Percentiles rank a stretch among this genome's conserved stretches.
Evolutionary conservation across 2,329 filamentous ascomycete species (phyloP).

Genomic region (Clonostachys rosea): DNA sequence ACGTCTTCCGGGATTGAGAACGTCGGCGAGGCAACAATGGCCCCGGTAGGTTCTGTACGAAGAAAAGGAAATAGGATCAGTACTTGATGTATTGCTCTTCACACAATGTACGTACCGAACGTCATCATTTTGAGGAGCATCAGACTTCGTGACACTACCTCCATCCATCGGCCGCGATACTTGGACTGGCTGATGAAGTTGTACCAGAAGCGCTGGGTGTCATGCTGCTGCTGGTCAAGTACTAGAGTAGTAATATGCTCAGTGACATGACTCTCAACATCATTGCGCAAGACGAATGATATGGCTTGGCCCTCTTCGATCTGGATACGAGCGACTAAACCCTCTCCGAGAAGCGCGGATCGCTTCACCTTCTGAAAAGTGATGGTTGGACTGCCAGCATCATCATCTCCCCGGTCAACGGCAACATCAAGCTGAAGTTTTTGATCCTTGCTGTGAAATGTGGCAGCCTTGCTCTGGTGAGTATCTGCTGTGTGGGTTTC

Average conservation of each 20-base stretch:
- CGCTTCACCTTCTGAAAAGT: constrained; percentile 48
- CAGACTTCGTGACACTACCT: constrained; percentile 66
- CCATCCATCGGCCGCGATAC: constrained; percentile 69
- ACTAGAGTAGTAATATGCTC: constrained; percentile 51
- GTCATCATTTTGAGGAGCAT: constrained; percentile 74
- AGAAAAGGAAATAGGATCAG: not conserved
- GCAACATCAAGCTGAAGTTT: constrained; percentile 65
- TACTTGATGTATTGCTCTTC: not conserved
- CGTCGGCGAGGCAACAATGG: constrained; percentile 71
- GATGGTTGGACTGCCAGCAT: constrained; percentile 42
- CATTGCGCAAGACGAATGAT: constrained; percentile 64
- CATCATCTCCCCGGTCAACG: constrained; percentile 48
- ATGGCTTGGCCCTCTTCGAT: constrained; percentile 64
- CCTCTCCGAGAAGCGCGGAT: constrained; percentile 52
- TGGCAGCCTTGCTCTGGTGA: constrained; percentile 52
- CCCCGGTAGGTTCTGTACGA: constrained; percentile 62
- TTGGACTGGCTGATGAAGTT: constrained; percentile 68
- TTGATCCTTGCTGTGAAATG: constrained; percentile 54
- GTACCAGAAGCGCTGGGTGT: constrained; percentile 68
- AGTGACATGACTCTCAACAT: constrained; percentile 52
- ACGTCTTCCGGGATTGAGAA: constrained; percentile 75
- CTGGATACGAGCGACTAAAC: constrained; percentile 54
- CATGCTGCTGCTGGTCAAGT: constrained; percentile 59
- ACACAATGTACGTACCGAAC: constrained; percentile 32
- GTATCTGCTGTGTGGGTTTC: constrained; percentile 29